Percentiles rank a stretch among this genome's conserved stretches.
These are phyloP conservation scores for Fusarium compactum DNA, from an alignment of 2,329 filamentous ascomycete species.

Conservation along the genomic window DNA sequence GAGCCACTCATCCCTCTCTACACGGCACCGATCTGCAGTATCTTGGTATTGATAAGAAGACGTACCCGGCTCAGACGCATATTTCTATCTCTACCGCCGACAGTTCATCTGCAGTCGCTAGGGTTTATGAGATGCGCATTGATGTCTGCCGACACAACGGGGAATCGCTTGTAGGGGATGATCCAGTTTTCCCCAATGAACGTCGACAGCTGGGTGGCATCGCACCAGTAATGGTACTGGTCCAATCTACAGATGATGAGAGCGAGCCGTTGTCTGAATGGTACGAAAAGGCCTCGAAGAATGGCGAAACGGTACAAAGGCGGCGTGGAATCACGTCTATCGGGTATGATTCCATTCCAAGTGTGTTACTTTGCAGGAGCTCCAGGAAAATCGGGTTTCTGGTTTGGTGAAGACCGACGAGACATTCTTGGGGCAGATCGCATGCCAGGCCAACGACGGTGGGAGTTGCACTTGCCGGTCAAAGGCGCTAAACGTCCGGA, in stretches of 20 bases:
- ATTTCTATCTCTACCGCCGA: conserved; percentile 31
- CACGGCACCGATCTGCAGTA: conserved; percentile 36
- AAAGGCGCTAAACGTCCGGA: conserved; percentile 5
- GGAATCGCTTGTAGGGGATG: conserved; percentile 41
- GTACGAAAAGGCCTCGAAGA: conserved; percentile 3
- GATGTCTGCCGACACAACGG: conserved; percentile 45
- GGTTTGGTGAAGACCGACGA: conserved; percentile 46
- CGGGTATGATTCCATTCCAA: conserved; percentile 45
- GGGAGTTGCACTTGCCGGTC: conserved; percentile 36
- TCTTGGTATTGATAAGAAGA: conserved; percentile 35
- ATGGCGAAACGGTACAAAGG: conserved; percentile 31
- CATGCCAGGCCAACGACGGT: conserved; percentile 46
- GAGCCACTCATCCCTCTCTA: conserved; percentile 41
- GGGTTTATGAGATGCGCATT: conserved; percentile 44
- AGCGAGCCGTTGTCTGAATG: conserved; percentile 19
- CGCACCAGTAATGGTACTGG: conserved; percentile 41
- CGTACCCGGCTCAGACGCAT: conserved; percentile 41
- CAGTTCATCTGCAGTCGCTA: conserved; percentile 13
- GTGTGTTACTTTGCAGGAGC: conserved; percentile 43
- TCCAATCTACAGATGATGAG: conserved; percentile 10
- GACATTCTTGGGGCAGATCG: conserved; percentile 46
- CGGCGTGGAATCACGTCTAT: conserved; percentile 34
- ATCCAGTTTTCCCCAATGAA: conserved; percentile 42
- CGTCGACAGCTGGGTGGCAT: conserved; percentile 44
- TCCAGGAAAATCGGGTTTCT: conserved; percentile 33